phyloP scores from a whole-genome alignment of 306 rosid genomes.

The Cucurbita pepo region DNA sequence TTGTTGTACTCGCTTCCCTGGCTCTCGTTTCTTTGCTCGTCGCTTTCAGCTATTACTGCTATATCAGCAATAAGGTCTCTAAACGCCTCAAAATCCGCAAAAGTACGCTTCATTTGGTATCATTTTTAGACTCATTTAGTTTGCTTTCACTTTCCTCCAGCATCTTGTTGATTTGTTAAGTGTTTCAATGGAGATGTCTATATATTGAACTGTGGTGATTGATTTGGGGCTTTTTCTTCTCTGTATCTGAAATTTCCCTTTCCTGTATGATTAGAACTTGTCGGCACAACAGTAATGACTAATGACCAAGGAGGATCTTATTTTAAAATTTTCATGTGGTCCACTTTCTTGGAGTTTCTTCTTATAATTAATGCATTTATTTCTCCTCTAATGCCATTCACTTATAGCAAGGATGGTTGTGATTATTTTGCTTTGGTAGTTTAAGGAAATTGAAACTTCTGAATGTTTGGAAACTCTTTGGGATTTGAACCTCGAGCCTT shows the following conservation, averaged over 20 bases:
- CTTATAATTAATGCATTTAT: background rate
- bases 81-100: conserved; percentile 32
- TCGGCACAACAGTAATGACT: conserved; percentile 3
- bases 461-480: background rate
- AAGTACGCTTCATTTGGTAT: conserved; percentile 22
- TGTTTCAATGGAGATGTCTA: background rate
- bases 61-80: conserved; percentile 59
- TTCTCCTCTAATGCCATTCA: background rate
- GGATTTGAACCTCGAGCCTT: background rate
- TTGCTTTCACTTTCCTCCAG: background rate
- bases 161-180: background rate
- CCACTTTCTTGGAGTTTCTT: background rate
- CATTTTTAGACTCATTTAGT: background rate
- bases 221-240: background rate
- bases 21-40: conserved; percentile 55
- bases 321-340: background rate
- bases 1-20: conserved; percentile 55
- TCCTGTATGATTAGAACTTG: background rate
- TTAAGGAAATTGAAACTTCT: background rate
- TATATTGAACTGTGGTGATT: background rate
- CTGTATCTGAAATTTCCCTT: background rate
- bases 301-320: background rate
- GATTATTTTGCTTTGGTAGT: background rate
- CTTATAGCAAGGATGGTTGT: background rate
- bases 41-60: conserved; percentile 78